These are phyloP conservation scores for Colletotrichum cuscutae DNA, from an alignment of 2,329 filamentous ascomycete genomes.

Conservation along the genomic window DNA sequence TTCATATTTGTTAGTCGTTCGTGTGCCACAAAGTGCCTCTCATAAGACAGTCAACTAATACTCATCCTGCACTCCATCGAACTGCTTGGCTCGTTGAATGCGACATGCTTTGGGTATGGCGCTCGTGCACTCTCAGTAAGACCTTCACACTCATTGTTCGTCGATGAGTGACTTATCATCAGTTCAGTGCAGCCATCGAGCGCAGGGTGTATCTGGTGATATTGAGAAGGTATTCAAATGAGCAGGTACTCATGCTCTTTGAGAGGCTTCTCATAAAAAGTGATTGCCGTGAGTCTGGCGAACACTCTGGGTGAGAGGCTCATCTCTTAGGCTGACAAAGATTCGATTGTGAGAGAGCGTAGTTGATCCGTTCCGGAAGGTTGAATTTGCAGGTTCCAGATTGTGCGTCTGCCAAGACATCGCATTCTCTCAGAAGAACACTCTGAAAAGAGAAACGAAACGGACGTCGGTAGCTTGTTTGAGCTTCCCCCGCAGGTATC, in stretches of 20 bases:
- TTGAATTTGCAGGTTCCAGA: not conserved
- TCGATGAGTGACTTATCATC: not conserved
- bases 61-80: not conserved
- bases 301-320: not conserved
- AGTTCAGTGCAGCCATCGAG: not conserved
- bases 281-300: not conserved
- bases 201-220: not conserved
- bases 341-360: not conserved
- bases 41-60: not conserved
- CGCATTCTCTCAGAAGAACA: constrained; percentile 11
- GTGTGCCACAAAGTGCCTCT: not conserved
- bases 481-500: not conserved
- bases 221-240: not conserved
- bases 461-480: not conserved
- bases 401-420: constrained; percentile 25
- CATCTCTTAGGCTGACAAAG: not conserved
- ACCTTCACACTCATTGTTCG: not conserved
- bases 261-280: not conserved
- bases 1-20: not conserved
- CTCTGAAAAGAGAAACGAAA: constrained; percentile 5
- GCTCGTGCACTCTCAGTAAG: too few relatives aligned
- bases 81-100: not conserved
- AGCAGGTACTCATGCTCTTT: not conserved
- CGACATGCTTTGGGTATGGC: not conserved
- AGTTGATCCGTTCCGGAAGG: not conserved